A percentile compares a stretch with the other conserved stretches of the same genome.
These are phyloP conservation scores for Albatrellus ellisii DNA, from an alignment of 768 basidiomycete genomes.

Conservation along the genomic window DNA sequence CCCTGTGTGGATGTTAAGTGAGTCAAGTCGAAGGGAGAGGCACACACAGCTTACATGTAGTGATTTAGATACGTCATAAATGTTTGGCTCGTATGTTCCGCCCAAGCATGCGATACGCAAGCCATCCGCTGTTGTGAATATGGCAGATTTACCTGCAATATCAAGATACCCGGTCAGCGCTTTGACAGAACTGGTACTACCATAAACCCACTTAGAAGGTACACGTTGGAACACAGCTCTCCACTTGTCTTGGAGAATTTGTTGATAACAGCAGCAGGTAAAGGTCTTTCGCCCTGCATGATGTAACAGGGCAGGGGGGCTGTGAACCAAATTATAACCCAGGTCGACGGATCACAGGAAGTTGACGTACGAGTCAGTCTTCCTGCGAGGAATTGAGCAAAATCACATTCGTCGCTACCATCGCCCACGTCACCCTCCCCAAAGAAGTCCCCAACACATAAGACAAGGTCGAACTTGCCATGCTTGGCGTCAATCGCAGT, in stretches of 20 bases:
- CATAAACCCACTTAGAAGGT: conserved; percentile 60
- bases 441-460: conserved; percentile 84
- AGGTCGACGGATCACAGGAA: no score
- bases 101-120: conserved; percentile 80
- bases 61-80: conserved; percentile 45
- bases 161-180: no score
- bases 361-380: no score
- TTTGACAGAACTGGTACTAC: no score
- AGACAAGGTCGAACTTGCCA: conserved; percentile 79
- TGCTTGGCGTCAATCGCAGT: conserved; percentile 80
- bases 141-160: conserved; percentile 69
- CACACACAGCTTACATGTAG: conserved; percentile 38
- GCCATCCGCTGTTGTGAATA: conserved; percentile 67
- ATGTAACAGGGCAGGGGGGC: conserved; percentile 87
- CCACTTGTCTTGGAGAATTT: conserved; percentile 67
- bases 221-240: conserved; percentile 72
- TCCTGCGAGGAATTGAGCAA: conserved; percentile 47
- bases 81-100: conserved; percentile 53
- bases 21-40: not conserved
- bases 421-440: conserved; percentile 32
- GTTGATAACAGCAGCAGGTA: conserved; percentile 62
- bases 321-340: no score
- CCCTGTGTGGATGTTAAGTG: conserved; percentile 29
- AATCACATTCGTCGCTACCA: conserved; percentile 28
- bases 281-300: conserved; percentile 71